Percentiles rank a stretch among this genome's conserved stretches.
phyloP scores from a whole-genome alignment of 495 filamentous ascomycete genomes.

The Penicillium roqueforti region DNA sequence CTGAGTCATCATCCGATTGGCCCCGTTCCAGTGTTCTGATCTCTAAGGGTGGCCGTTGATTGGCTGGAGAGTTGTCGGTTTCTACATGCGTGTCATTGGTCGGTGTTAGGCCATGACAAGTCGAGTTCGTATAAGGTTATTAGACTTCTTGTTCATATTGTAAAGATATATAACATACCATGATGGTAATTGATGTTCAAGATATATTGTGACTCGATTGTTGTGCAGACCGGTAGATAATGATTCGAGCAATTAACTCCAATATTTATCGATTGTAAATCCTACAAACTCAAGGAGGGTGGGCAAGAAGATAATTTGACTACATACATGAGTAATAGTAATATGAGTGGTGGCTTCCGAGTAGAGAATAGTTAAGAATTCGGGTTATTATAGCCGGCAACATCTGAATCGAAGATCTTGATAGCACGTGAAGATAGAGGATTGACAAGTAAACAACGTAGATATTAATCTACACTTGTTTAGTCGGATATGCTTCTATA shows the following conservation, averaged over 20 bases:
- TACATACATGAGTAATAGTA: no score
- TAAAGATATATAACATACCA: no score
- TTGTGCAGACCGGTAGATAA: neutral
- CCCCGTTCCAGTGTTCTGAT: conserved; percentile 14
- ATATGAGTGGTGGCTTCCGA: neutral
- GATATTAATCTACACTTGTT: neutral
- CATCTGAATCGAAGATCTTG: neutral
- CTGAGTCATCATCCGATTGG: conserved; percentile 25
- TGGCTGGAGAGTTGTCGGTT: conserved; percentile 19
- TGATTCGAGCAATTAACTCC: neutral
- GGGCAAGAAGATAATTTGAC: neutral
- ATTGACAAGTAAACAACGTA: neutral
- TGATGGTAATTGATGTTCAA: neutral
- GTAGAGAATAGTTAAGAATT: neutral
- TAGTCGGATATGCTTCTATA: neutral
- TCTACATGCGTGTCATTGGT: conserved; percentile 17
- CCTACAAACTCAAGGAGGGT: neutral
- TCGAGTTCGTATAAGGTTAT: neutral
- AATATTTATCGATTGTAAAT: neutral
- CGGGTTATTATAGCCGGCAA: neutral
- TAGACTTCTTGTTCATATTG: no score
- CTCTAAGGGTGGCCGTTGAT: conserved; percentile 27
- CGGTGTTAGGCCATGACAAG: neutral
- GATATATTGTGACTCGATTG: neutral
- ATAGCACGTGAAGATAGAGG: no score